phyloP scores from a whole-genome alignment of 768 basidiomycete genomes.

The Cystobasidiopsis lactophilus region DNA sequence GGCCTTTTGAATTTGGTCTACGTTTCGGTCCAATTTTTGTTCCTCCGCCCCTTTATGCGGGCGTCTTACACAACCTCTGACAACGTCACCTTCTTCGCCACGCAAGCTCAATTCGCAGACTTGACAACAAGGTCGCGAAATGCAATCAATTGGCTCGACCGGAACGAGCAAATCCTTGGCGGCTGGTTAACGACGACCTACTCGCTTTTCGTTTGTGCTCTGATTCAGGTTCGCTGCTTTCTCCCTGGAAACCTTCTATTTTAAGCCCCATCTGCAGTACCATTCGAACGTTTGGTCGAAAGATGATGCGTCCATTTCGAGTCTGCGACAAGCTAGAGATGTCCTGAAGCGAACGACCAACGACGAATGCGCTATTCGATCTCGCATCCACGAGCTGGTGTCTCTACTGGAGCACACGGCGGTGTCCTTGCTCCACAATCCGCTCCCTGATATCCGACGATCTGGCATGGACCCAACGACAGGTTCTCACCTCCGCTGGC shows the following conservation, averaged over 20 bases:
- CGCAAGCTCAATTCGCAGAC: constrained; percentile 13
- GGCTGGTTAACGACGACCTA: constrained; percentile 19
- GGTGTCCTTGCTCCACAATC: constrained; percentile 2
- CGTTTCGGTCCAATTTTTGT: constrained; percentile 79
- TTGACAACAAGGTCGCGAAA: constrained; percentile 14
- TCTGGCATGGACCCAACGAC: neutral
- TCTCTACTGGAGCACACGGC: constrained; percentile 16
- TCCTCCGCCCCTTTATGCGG: constrained; percentile 96
- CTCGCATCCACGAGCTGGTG: constrained; percentile 17
- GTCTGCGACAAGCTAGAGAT: constrained; percentile 16
- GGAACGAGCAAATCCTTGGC: constrained; percentile 17
- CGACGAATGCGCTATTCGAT: constrained; percentile 18
- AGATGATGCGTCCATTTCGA: constrained; percentile 9
- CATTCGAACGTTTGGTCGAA: constrained; percentile 18
- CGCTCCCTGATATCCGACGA: neutral
- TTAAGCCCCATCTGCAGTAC: constrained; percentile 7
- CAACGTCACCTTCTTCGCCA: constrained; percentile 24
- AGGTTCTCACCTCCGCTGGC: neutral
- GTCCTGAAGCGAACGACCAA: constrained; percentile 7
- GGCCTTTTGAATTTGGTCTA: constrained; percentile 75
- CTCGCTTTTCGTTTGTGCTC: constrained; percentile 16
- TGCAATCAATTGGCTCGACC: constrained; percentile 21
- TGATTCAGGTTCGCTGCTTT: constrained; percentile 13
- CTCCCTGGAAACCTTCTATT: neutral
- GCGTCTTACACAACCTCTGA: constrained; percentile 81